Evolutionary conservation across 768 basidiomycete species (phyloP).

Genomic region (Termitomyces sp.): DNA sequence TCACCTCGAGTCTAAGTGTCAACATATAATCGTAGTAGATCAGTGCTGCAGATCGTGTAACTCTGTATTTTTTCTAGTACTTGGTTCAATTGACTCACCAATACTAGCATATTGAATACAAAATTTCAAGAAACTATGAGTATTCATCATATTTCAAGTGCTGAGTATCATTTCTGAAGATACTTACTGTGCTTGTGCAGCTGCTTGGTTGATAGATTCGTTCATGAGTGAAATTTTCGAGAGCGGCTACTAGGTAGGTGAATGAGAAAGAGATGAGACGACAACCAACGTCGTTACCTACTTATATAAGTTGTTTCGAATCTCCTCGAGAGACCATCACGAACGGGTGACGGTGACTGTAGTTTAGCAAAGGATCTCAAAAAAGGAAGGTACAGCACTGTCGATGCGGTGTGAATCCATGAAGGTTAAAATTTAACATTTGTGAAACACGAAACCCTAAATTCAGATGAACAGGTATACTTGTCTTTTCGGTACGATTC

Average conservation of each 20-base stretch:
- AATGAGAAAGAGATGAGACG: too few relatives aligned
- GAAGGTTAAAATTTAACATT: too few relatives aligned
- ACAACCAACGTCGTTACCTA: background rate
- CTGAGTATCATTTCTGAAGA: background rate
- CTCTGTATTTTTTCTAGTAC: background rate
- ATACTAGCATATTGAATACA: slow-evolving; percentile 7
- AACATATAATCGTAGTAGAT: slow-evolving; percentile 24
- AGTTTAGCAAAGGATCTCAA: too few relatives aligned
- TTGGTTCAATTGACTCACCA: background rate
- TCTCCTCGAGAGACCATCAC: background rate
- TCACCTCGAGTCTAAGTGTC: slow-evolving; percentile 24
- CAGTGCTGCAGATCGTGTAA: background rate
- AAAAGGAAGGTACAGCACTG: too few relatives aligned
- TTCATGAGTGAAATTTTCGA: background rate
- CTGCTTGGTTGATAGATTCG: background rate
- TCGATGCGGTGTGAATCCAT: too few relatives aligned
- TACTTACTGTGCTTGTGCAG: background rate
- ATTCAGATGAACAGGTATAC: too few relatives aligned
- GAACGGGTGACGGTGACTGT: background rate
- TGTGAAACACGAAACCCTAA: too few relatives aligned
- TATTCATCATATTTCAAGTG: background rate
- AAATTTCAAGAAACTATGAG: background rate
- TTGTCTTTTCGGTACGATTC: too few relatives aligned
- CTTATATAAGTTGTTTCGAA: background rate
- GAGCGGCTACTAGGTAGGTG: too few relatives aligned